Percentiles rank a stretch among this genome's conserved stretches.
Conservation (phyloP, 2,329 filamentous ascomycete genomes). For the Penicillium sp. region DNA sequence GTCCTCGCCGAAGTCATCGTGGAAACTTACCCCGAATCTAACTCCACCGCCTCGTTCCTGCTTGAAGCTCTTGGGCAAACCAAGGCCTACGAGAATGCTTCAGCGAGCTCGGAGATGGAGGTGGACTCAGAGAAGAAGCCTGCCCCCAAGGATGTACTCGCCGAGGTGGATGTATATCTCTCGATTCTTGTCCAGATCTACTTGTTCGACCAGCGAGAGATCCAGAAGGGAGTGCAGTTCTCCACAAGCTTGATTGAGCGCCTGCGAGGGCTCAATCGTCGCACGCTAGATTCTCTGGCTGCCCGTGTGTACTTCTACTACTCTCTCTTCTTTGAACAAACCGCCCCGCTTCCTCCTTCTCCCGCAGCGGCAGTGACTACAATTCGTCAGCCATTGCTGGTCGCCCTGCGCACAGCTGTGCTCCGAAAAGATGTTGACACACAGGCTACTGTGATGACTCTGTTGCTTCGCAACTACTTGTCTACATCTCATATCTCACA, state of each 20-base stretch:
- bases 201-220: constrained; percentile 79
- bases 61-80: constrained; percentile 66
- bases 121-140: constrained; percentile 65
- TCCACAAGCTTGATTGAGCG: constrained; percentile 78
- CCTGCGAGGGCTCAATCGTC: constrained; percentile 83
- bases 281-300: constrained; percentile 87
- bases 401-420: constrained; percentile 89
- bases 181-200: constrained; percentile 83
- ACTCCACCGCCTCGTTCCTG: constrained; percentile 64
- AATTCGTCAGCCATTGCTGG: constrained; percentile 79
- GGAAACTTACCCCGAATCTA: constrained; percentile 71
- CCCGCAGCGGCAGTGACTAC: constrained; percentile 81
- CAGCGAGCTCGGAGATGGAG: constrained; percentile 65
- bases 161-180: constrained; percentile 85
- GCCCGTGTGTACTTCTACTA: constrained; percentile 99
- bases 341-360: constrained; percentile 81
- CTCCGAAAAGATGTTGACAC: constrained; percentile 94
- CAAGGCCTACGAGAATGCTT: constrained; percentile 59
- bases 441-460: constrained; percentile 92
- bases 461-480: constrained; percentile 93
- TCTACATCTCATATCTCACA: constrained; percentile 94
- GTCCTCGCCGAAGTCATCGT: constrained; percentile 76
- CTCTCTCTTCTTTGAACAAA: constrained; percentile 89
- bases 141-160: constrained; percentile 68
- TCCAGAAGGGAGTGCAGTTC: constrained; percentile 75